Base-by-base conservation (phyloP, 169 alveolate species). In the Eimeria praecox region DNA sequence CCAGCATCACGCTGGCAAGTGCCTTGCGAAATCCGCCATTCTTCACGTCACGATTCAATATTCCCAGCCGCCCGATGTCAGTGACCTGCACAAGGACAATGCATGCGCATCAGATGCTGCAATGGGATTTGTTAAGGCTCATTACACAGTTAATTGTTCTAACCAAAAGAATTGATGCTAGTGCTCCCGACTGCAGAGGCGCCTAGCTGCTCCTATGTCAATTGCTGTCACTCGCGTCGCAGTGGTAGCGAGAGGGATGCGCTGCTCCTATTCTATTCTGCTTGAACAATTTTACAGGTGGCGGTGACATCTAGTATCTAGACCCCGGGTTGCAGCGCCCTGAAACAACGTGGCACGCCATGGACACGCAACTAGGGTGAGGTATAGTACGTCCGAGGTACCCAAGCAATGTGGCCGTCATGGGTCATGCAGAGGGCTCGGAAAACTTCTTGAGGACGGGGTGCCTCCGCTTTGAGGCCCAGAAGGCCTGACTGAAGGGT, bases 391-490 rank as follows among this genome's bases (percentile, higher is more conserved):
- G 49, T 2, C 16, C 38, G 14, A 33, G n/a, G 27, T 90, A 95
- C 97, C 97, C 97, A 95, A 30, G 90, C 97, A 59, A 95, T 85
- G 90, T 90, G 95, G 33, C 97, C 97, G 52, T 95, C 97, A 71
- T 88, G 88, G 59, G 94, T 95, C 95, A 95, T 95, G 95, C 95
- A 90, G 22, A 95, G 96, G 35, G 97, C 95, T 46, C 95, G 96
- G 69, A 95, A 82, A 69, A 92, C 97, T 92, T 95, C 97, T 62
- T 95, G 77, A 4, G 95, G 91, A 16, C 94, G 71, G 20, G 56
- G 91, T 3, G 95, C 82, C 22, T 44, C 90, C 12, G 78, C 87
- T 9, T 44, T 38, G 20, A 56, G 93, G 30, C 52, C 62, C 40
- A 62, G 77, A 38, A 90, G 92, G 49, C 80, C 97, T n/a, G 78